Percentiles rank a stretch among this genome's conserved stretches.
phyloP scores from a whole-genome alignment of 2,329 filamentous ascomycete species.

The Paecilomyces fulvus region DNA sequence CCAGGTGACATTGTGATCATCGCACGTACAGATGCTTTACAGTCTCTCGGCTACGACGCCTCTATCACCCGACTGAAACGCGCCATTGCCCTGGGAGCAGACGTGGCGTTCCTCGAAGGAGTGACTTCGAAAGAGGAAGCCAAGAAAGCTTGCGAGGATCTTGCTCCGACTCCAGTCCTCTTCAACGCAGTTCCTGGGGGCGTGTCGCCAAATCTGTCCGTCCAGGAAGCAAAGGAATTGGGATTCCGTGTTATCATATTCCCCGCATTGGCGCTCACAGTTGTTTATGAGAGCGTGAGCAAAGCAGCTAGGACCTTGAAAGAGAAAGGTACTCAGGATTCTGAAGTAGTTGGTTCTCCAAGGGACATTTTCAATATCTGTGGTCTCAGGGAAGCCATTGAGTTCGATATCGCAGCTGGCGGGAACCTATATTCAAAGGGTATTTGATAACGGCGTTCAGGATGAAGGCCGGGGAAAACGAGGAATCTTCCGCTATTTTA shows the following conservation, averaged over 20 bases:
- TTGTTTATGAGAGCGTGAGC: constrained; percentile 16
- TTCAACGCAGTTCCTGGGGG: constrained; percentile 29
- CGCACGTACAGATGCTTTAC: constrained; percentile 23
- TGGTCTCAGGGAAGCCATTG: constrained; percentile 20
- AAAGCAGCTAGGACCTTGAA: constrained; percentile 16
- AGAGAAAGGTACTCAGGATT: constrained; percentile 13
- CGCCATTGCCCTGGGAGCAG: constrained; percentile 20
- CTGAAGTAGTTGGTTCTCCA: constrained; percentile 7
- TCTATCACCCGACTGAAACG: constrained; percentile 19
- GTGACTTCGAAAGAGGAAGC: constrained; percentile 20
- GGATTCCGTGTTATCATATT: constrained; percentile 29
- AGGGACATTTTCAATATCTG: constrained; percentile 22
- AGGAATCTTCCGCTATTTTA: not conserved
- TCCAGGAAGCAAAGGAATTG: constrained; percentile 20
- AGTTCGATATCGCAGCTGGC: constrained; percentile 21
- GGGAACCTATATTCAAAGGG: constrained; percentile 8
- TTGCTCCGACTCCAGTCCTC: constrained; percentile 20
- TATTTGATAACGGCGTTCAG: not conserved
- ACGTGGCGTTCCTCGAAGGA: constrained; percentile 25
- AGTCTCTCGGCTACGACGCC: constrained; percentile 20
- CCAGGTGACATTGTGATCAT: constrained; percentile 26
- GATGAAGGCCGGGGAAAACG: not conserved
- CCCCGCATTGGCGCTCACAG: constrained; percentile 18
- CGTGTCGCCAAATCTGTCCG: constrained; percentile 19
- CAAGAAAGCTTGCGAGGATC: constrained; percentile 13